Evolutionary conservation across 306 rosid genomes (phyloP), one percentile per base, ranked within the genome.

Genomic region (Pyrus bretschneideri): DNA sequence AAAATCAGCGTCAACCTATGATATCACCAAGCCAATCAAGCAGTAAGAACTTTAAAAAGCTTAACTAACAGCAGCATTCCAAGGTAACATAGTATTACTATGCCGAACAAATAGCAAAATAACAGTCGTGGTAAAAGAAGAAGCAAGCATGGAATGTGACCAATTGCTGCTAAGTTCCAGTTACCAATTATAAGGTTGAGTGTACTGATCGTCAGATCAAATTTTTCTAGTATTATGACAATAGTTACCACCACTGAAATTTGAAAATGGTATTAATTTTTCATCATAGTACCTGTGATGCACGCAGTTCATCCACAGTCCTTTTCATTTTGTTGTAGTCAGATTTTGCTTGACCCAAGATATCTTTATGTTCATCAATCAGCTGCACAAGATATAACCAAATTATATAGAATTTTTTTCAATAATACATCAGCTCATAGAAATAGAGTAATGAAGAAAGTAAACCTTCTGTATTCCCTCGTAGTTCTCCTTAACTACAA

Each of bases 1-100:
- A 72, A 76, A 95, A 69, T 92, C 97, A 17, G 92, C 90, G 66
- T 95, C 97, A 80, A 92, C 97, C 97, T 95, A 81, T 65, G 72
- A 80, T 78, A 76, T 57, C 60, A 74, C 45, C 25, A 71, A 72
- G 68, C 49, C 14, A 31, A 23, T 42, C 45, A 42, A 42, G 45
- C 9, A 9, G 45, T 10, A 42, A 42, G 12, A 42, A 42, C 12
- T 9, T 42, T 9, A 42, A 42, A 42, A 42, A 7, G 42, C 42
- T 38, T 7, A 38, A 38, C 42, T 6, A 71, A 21, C 23, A 19
- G 49, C 49, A 54, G 61, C 29, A 27, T 44, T 69, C 17, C 54
- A 38, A 71, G 33, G 38, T 30, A 38, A 17, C 30, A 31, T 9
- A 42, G 12, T 42, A 8, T 42, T 42, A 31, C 64, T 29, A 21